phyloP scores from a whole-genome alignment of 371 early-diverging fungal genomes.

The Mortierella sp. region DNA sequence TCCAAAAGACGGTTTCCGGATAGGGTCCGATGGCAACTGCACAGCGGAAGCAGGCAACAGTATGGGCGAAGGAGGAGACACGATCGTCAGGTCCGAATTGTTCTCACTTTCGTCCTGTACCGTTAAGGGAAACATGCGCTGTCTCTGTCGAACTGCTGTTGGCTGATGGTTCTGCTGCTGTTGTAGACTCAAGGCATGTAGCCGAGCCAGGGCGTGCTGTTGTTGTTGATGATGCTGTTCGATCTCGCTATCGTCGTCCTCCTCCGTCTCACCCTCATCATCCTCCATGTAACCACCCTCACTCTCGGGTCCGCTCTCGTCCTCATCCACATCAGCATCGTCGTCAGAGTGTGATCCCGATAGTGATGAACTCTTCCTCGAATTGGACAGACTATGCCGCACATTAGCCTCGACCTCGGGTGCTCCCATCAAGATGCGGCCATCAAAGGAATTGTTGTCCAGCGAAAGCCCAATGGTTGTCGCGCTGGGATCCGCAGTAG shows the following conservation, averaged over 20 bases:
- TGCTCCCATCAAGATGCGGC: not conserved
- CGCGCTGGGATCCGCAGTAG: not conserved
- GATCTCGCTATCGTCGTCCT: constrained; percentile 16
- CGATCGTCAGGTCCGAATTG: constrained; percentile 17
- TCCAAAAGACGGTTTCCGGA: constrained; percentile 7
- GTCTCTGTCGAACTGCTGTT: not conserved
- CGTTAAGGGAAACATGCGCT: not conserved
- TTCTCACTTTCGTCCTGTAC: constrained; percentile 9
- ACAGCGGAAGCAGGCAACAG: not conserved
- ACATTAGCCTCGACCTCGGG: not conserved
- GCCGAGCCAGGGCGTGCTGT: not conserved
- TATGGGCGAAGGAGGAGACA: constrained; percentile 18
- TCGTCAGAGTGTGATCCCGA: constrained; percentile 29
- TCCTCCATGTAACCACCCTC: constrained; percentile 34
- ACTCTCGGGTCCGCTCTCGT: constrained; percentile 17
- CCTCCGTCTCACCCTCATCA: constrained; percentile 26
- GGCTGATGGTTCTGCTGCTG: not conserved
- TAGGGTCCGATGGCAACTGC: not conserved
- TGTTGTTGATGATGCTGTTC: not conserved
- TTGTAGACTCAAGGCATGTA: not conserved
- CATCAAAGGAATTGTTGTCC: not conserved
- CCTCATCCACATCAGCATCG: constrained; percentile 42
- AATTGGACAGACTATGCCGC: not conserved
- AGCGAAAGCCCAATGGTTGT: constrained; percentile 27
- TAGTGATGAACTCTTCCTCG: constrained; percentile 6